Evolutionary conservation across 257 asterid genomes (phyloP), one percentile per base, ranked within the genome.

Genomic region (Eucommia ulmoides): DNA sequence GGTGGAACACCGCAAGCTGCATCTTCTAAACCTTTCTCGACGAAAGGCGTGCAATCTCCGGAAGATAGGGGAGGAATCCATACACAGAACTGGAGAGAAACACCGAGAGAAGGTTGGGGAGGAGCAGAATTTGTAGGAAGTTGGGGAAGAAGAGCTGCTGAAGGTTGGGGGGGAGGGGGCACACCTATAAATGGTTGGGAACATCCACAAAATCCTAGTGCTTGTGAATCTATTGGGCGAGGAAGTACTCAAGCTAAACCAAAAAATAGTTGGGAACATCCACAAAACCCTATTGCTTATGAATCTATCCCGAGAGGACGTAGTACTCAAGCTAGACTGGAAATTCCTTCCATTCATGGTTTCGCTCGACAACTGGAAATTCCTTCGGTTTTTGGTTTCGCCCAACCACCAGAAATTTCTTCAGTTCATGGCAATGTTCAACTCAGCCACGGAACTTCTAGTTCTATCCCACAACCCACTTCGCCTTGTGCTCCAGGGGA

Each of bases 91-190:
- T 51, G 19, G 23, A 52, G 65, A 23, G 65, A 49, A 50, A 53
- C 66, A 64, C 35, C 45, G 41, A 16, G 50, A 45, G 74, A 61
- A 23, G 69, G 72, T 52, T 69, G 70, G 71, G 45, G 17, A 17
- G 2, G 20, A 42, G 1, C 20, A 29, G 8, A 29, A n/a, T n/a
- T n/a, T 29, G 38, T 12, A 45, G 74, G 56, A 23, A 66, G 72
- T 52, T 72, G 70, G 71, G 45, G 45, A 17, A 2, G 3, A 42
- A 1, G 20, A n/a, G 2, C 48, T 1, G 9, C 16, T 4, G 48
- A n/a, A 2, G 48, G 20, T 1, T 42, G 48, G 48, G 33, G 49
- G 50, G 68, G 53, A 42, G 35, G 46, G 50, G 64, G 51, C 33
- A 46, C 21, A 24, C 58, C 60, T 11, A 18, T 42, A 24, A 62